Base-by-base conservation (phyloP, 1,139 yeast genomes). In the Suhomyces wounanorum region DNA sequence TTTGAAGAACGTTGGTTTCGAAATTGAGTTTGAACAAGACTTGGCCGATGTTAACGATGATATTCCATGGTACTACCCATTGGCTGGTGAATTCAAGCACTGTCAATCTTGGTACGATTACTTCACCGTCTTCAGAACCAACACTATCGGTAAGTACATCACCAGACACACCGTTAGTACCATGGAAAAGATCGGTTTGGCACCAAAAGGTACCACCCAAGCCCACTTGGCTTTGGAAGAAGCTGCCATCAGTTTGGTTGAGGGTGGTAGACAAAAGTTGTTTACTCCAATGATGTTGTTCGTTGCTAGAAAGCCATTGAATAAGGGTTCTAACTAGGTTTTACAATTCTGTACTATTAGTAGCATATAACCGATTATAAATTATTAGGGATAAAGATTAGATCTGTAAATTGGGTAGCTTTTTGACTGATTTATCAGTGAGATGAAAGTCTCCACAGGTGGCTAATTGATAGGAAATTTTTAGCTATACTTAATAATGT, bases 271-370 rank as follows among this genome's bases (percentile, higher is more conserved):
- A 71, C 81, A 86, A 70, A 86, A 87, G 65, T 79, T 92, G 61
- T 92, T 92, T 75, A 91, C 97, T 44, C 98, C 98, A 66, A 92
- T 92, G 98, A 87, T 89, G 94, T 80, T 92, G 69, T 92, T 85
- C 69, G 81, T 92, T 60, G 90, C 82, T 63, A 87, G 82, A 76
- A 91, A 91, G 75, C 97, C 97, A 54, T 52, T 52, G 58, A 57
- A 33, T 7, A n/a, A 55, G 26, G 46, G 45, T 8, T 23, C 40
- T 18, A 8, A 43, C 25, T 41, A 40, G 42, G 18, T 42, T 47
- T 40, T 47, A 21, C 17, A 16, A 33, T 14, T 33, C 43, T 42
- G 49, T 47, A 42, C 21, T 26, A 47, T 47, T 47, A 47, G 30
- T 41, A 56, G 62, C 43, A 62, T 62, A 40, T 45, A 45, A 33